phyloP scores from a whole-genome alignment of 257 asterid species.

The Solanum microdontum region DNA sequence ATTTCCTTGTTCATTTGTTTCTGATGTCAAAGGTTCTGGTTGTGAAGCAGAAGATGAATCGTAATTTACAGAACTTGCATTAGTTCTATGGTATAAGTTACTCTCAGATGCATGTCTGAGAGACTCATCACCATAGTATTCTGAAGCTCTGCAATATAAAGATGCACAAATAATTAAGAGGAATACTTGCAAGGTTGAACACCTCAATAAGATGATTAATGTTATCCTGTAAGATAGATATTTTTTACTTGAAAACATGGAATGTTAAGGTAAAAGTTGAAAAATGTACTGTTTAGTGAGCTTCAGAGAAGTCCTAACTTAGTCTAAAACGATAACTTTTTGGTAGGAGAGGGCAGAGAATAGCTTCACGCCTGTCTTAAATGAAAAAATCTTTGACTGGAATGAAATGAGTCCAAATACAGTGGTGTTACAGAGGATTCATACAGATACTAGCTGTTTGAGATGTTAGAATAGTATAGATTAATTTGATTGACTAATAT shows the following conservation, averaged over 20 bases:
- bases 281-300: neutral
- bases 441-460: neutral
- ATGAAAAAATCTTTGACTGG: neutral
- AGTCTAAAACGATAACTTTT: neutral
- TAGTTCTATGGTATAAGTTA: conserved; percentile 41
- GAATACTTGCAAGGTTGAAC: neutral
- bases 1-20: conserved; percentile 44
- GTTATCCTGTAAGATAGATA: neutral
- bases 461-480: neutral
- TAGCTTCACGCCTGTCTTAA: neutral
- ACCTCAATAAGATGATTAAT: neutral
- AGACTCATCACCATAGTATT: conserved; percentile 53
- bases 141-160: conserved; percentile 41
- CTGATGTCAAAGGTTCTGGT: conserved; percentile 45
- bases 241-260: neutral
- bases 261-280: neutral
- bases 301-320: neutral
- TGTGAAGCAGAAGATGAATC: conserved; percentile 58
- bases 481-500: neutral
- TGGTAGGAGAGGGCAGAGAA: neutral
- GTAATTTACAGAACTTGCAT: conserved; percentile 33
- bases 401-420: neutral
- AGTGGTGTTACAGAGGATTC: neutral
- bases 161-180: neutral
- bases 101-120: conserved; percentile 40